Conservation (phyloP, 306 rosid species). For the Vigna nakashimae region DNA sequence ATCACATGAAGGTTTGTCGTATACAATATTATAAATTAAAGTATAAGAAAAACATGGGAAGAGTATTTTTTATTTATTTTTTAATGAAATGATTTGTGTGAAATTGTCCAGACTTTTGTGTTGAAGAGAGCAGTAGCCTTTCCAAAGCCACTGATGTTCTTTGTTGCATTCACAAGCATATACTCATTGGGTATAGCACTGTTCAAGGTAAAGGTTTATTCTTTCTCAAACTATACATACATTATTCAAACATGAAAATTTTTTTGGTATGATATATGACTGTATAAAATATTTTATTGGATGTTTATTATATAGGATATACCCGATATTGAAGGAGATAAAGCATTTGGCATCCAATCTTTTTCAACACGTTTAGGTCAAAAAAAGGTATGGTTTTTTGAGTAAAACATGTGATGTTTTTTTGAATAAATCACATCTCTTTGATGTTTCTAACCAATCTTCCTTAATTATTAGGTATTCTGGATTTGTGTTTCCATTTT, state of each 20-base stretch:
- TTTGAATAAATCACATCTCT: no score
- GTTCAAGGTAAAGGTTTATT: not conserved
- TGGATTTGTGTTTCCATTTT: not conserved
- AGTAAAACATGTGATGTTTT: not conserved
- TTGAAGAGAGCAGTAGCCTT: not conserved
- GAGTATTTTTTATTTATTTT: not conserved
- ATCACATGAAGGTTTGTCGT: not conserved
- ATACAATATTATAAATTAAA: no score
- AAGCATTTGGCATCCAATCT: constrained; percentile 63
- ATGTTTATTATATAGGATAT: constrained; percentile 57
- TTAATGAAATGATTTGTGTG: not conserved
- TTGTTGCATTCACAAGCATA: not conserved
- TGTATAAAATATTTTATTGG: not conserved
- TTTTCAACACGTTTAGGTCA: constrained; percentile 76
- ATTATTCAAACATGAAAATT: not conserved
- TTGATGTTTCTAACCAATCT: not conserved
- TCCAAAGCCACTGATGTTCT: not conserved
- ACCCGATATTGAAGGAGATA: constrained; percentile 91
- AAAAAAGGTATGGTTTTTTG: constrained; percentile 48
- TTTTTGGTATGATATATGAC: not conserved
- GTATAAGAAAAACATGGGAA: not conserved
- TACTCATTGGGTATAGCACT: not conserved
- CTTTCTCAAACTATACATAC: not conserved
- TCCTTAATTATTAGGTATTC: not conserved
- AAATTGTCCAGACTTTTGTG: not conserved